Conservation (phyloP, 495 filamentous ascomycete species). For the Terfezia boudieri region DNA sequence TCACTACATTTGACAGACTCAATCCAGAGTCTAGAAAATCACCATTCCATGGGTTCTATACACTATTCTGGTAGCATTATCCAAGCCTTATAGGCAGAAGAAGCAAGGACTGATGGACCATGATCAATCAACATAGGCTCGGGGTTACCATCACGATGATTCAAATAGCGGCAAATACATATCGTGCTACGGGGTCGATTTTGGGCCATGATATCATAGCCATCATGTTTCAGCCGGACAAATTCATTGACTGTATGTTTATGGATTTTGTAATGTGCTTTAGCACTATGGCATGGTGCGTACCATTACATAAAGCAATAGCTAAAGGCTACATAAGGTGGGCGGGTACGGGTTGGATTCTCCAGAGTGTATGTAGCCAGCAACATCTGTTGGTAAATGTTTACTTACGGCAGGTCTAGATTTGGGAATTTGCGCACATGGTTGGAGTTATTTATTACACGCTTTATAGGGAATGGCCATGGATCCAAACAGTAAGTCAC, state of each 20-base stretch:
- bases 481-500: conserved; percentile 35
- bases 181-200: conserved; percentile 33
- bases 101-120: background rate
- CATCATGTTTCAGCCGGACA: conserved; percentile 42
- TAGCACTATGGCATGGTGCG: conserved; percentile 32
- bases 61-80: conserved; percentile 36
- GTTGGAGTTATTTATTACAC: conserved; percentile 35
- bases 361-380: conserved; percentile 29
- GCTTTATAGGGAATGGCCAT: conserved; percentile 46
- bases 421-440: conserved; percentile 44
- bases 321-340: conserved; percentile 34
- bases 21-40: conserved; percentile 33
- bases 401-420: background rate
- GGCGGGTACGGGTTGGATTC: conserved; percentile 40
- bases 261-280: conserved; percentile 47
- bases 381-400: no score
- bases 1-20: conserved; percentile 47
- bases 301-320: conserved; percentile 34
- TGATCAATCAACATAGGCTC: conserved; percentile 21
- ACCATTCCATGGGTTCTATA: conserved; percentile 55
- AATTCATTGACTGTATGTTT: conserved; percentile 35
- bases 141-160: conserved; percentile 37
- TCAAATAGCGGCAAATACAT: conserved; percentile 42
- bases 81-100: background rate
- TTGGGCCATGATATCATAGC: conserved; percentile 44